Evolutionary conservation across 495 filamentous ascomycete genomes (phyloP), one percentile per base, ranked within the genome.

Genomic region (Glonium stellatum): DNA sequence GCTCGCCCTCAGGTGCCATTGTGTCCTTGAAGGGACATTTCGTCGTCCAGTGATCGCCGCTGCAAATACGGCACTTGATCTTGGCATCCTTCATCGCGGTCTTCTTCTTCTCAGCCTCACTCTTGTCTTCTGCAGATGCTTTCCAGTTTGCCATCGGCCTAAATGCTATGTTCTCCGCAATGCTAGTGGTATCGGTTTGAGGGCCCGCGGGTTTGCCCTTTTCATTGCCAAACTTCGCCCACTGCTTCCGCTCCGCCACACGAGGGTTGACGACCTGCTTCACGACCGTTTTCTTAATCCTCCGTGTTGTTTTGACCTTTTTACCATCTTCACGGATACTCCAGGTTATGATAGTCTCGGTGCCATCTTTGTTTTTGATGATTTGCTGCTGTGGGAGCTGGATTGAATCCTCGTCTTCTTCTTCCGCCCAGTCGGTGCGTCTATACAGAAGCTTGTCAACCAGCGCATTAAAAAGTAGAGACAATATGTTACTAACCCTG

Each of bases 21-120:
- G 87, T 90, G 68, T 88, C 87, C 76, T 89, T 89, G 76, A 87
- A 90, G 25, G 87, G 92, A 87, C 87, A 98, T 69, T 92, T 84
- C 31, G 92, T 90, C 4, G 93, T 98, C 78, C 96, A 98, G 80
- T 98, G 93, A 78, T 97, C 95, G 66, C 95, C 93, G 73, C 85
- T 87, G 77, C 93, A 98, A 71, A 98, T 97, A 79, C 93, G 85
- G 76, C 93, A 98, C 81, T 97, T 97, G 77, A 98, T 95, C 81
- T 96, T 96, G 83, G 96, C 96, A 76, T 96, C 89, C 84, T 92
- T 96, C 60, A 97, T 80, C 80, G 89, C 83, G 65, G 90, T 89
- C 79, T 91, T 93, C 79, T 96, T 85, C 78, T 82, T 64, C 37
- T 69, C 67, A 44, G 56, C 52, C 66, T 75, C 77, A 69, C 82